phyloP scores from a whole-genome alignment of 163 green algal genomes.

The Coccomyxa subellipsoidea region DNA sequence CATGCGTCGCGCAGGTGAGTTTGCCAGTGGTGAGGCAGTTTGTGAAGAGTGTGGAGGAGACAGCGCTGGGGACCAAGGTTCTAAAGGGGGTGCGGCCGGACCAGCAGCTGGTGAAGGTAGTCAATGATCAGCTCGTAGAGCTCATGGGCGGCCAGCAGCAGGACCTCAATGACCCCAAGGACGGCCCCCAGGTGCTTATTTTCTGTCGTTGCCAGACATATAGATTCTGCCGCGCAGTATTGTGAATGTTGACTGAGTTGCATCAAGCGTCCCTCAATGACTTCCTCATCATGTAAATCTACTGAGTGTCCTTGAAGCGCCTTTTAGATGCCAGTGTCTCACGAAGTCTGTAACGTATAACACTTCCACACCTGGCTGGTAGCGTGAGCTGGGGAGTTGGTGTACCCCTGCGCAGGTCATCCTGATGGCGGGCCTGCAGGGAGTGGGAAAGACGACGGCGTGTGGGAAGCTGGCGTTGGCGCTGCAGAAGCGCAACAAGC shows the following conservation, averaged over 20 bases:
- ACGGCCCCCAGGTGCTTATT: constrained; percentile 29
- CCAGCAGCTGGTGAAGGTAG: constrained; percentile 93
- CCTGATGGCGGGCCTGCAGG: constrained; percentile 91
- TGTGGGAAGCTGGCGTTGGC: constrained; percentile 92
- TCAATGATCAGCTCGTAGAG: constrained; percentile 88
- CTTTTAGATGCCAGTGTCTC: too few species aligned
- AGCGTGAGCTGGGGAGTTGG: too few species aligned
- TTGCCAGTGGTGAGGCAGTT: constrained; percentile 94
- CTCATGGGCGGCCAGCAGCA: constrained; percentile 83
- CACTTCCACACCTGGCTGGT: too few species aligned
- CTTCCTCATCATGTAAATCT: too few species aligned
- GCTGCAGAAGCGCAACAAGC: constrained; percentile 76
- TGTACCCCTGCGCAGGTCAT: constrained; percentile 69
- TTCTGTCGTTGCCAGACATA: background rate
- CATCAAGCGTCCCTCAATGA: too few species aligned
- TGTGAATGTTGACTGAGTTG: too few species aligned
- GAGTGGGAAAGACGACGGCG: constrained; percentile 96
- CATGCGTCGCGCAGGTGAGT: constrained; percentile 45
- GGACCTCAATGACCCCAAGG: constrained; percentile 38
- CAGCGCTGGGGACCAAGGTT: constrained; percentile 80
- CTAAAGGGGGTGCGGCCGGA: constrained; percentile 84
- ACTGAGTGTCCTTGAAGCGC: too few species aligned
- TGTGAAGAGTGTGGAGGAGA: constrained; percentile 85
- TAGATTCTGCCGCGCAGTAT: too few species aligned
- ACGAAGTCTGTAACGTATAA: too few species aligned